Conservation (phyloP, 331 rosid species). For the Acacia pycnantha region DNA sequence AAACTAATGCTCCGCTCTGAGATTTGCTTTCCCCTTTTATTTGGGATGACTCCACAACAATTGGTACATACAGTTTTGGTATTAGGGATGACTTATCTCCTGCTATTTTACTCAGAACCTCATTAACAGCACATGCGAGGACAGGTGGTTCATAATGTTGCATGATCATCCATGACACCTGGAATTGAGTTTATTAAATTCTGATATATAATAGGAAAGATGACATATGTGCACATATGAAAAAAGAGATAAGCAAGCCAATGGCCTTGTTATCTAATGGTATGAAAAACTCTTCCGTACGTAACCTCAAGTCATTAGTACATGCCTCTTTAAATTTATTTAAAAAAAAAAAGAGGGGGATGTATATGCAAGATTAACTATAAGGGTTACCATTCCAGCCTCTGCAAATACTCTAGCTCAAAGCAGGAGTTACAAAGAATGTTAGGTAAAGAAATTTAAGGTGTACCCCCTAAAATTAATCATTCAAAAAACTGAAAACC, state of each 20-base stretch:
- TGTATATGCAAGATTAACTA: neutral
- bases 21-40: constrained; percentile 53
- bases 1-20: constrained; percentile 36
- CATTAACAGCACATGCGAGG: constrained; percentile 69
- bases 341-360: fast-evolving
- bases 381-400: neutral
- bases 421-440: neutral
- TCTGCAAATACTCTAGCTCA: neutral
- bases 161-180: constrained; percentile 72
- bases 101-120: constrained; percentile 53
- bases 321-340: neutral
- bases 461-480: neutral
- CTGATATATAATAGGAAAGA: constrained; percentile 3
- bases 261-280: neutral
- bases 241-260: neutral
- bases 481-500: neutral
- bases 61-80: constrained; percentile 62
- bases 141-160: constrained; percentile 67
- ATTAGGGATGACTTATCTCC: constrained; percentile 38
- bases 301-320: neutral
- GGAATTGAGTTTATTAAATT: constrained; percentile 31
- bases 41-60: constrained; percentile 55
- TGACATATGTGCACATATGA: neutral
- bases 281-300: too few relatives aligned
- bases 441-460: neutral